Evolutionary conservation across 2,329 filamentous ascomycete genomes (phyloP), one percentile per base, ranked within the genome.

Genomic region (Xylariaceae sp.): DNA sequence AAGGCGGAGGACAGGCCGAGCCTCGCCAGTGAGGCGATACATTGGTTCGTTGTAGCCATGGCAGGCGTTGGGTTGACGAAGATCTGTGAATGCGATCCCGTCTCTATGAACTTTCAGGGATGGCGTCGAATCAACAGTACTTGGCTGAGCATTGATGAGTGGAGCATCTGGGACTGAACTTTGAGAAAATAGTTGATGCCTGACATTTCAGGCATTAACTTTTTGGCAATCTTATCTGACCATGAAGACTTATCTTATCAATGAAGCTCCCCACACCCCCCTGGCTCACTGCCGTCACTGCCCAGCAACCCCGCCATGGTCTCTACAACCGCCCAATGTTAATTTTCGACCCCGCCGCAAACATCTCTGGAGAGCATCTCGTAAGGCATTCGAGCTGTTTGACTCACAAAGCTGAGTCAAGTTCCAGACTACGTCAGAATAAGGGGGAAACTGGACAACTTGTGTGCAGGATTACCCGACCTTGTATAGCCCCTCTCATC

Each of bases 1-100:
- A 58, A 30, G 18, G 64, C 50, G 24, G 68, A 54, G 13, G 65
- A 54, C 15, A 77, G 58, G 34, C 63, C 69, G 21, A 74, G 59
- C 54, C 69, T 69, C 51, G 71, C 70, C 67, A 77, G 58, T 2
- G 72, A 72, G 65, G 68, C 71, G 56, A 77, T 59, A 54, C 70
- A 76, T 56, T 71, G 68, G 48, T 67, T 68, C 53, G 69, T 66
- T 53, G 71, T 64, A 43, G 70, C 68, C 74, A 78, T 77, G 44
- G 34, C 54, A 42, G 53, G 31, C 27, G 17, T 24, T n/a, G 13
- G 18, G 31, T 37, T 19, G 21, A n/a, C 23, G 18, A 9, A 11
- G 36, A 3, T 21, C 11, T 16, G n/a, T n/a, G n/a, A n/a, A n/a
- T n/a, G n/a, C n/a, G n/a, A n/a, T n/a, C n/a, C n/a, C n/a, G n/a